Base-by-base conservation (phyloP, 305 asterid genomes). In the Solanum hybrid region DNA sequence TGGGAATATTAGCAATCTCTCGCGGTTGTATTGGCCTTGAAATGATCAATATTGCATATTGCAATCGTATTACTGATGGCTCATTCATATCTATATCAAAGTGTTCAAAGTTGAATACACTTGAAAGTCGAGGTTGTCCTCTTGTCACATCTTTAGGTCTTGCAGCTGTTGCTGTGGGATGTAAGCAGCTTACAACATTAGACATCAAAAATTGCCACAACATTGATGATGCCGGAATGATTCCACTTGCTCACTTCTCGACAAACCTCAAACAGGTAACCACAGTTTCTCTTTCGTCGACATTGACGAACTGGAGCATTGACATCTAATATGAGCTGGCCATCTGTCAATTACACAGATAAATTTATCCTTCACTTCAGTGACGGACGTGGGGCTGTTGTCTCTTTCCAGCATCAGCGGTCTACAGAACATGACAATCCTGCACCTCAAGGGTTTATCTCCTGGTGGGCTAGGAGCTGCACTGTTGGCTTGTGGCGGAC, bases 51-150 rank as follows among this genome's bases (percentile, higher is more conserved):
- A 76, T 92, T 51, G 95, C 98, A n/a, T 96, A 97, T 60, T 95
- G 98, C 90, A 93, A 87, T 78, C 87, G 90, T 81, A 92, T 97
- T 64, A 93, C 98, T 0, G 98, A 97, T 85, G 86, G 32, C 24
- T 94, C 99, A 8, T 91, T 97, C 88, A 90, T 91, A 86, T 93
- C 96, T 31, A 91, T 97, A 89, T 93, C 99, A 35, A 95, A 95
- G 90, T 97, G 99, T 91, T 90, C 90, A 5, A 95, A 93, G 93
- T 81, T 97, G 89, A 95, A 92, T 88, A 93, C 97, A 19, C 91
- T 97, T 69, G 99, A 97, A 93, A 93, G 90, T 88, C 95, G 99
- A 89, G 98, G 99, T 37, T 97, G 99, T 89, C 95, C 96, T 85
- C 94, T 92, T 82, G 87, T 97, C 86, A 96, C 98, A 78, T 93